Percentiles rank a stretch among this genome's conserved stretches.
phyloP scores from a whole-genome alignment of 306 rosid genomes.

The Sechiopsis laciniata region DNA sequence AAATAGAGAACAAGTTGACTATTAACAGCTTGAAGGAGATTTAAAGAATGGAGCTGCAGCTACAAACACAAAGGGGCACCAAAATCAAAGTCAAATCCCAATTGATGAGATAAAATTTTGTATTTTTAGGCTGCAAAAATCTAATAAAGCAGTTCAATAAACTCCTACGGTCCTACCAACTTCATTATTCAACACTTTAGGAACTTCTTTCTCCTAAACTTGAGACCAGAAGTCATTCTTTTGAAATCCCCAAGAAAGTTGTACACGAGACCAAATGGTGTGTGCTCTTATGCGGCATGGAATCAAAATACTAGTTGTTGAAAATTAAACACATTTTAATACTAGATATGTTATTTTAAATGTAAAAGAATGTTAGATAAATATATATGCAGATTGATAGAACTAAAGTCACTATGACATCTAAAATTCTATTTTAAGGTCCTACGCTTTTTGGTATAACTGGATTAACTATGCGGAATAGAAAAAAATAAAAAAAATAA shows the following conservation, averaged over 20 bases:
- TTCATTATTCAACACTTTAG: background rate
- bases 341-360: background rate
- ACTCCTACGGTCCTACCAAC: background rate
- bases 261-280: background rate
- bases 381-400: background rate
- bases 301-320: background rate
- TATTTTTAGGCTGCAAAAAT: background rate
- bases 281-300: background rate
- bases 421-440: background rate
- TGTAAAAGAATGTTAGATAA: background rate
- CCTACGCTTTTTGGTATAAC: background rate
- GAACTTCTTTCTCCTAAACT: background rate
- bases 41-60: background rate
- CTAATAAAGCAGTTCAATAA: conserved; percentile 4
- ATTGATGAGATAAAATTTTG: background rate
- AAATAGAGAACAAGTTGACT: background rate
- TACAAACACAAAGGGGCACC: background rate
- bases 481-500: too few species aligned
- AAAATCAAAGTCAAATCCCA: background rate
- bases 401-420: background rate
- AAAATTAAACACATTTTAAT: background rate
- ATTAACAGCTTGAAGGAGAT: background rate
- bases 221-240: conserved; percentile 3
- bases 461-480: background rate
- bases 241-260: background rate